A percentile compares a stretch with the other conserved stretches of the same genome.
phyloP scores from a whole-genome alignment of 2,329 filamentous ascomycete species.

The Alternaria atra region DNA sequence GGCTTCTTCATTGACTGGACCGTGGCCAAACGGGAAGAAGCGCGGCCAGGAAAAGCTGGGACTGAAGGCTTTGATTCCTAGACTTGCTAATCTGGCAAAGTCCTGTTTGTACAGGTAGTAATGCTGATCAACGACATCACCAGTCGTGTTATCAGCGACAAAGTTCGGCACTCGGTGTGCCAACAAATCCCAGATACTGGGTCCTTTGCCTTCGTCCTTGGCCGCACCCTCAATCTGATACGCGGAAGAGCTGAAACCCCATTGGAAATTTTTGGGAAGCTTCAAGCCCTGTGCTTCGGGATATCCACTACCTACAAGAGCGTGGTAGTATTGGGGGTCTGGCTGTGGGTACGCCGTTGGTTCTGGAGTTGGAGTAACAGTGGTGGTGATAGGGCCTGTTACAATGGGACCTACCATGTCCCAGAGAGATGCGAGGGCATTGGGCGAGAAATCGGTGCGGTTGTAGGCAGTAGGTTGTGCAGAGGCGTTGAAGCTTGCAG shows the following conservation, averaged over 20 bases:
- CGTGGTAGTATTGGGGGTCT: slow-evolving; percentile 51
- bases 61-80: slow-evolving; percentile 45
- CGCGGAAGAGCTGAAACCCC: slow-evolving; percentile 53
- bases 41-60: slow-evolving; percentile 52
- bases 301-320: slow-evolving; percentile 51
- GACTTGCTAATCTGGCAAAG: slow-evolving; percentile 48
- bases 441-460: slow-evolving; percentile 58
- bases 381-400: slow-evolving; percentile 54
- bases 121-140: slow-evolving; percentile 53
- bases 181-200: slow-evolving; percentile 57
- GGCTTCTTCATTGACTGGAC: slow-evolving; percentile 48
- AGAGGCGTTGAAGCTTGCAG: slow-evolving; percentile 53
- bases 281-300: slow-evolving; percentile 46
- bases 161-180: slow-evolving; percentile 52
- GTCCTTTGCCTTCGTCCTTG: slow-evolving; percentile 54
- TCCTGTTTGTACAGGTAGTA: slow-evolving; percentile 58
- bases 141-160: slow-evolving; percentile 54
- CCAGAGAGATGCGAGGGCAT: slow-evolving; percentile 58
- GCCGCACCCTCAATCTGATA: slow-evolving; percentile 58
- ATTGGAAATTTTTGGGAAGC: slow-evolving; percentile 55
- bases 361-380: slow-evolving; percentile 55
- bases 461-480: slow-evolving; percentile 55
- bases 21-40: slow-evolving; percentile 52
- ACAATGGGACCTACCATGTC: slow-evolving; percentile 56
- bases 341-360: slow-evolving; percentile 52